Evolutionary conservation across 164 flowering plant genomes (phyloP), one percentile per base, ranked within the genome.

Genomic region (Magnolia officinalis): DNA sequence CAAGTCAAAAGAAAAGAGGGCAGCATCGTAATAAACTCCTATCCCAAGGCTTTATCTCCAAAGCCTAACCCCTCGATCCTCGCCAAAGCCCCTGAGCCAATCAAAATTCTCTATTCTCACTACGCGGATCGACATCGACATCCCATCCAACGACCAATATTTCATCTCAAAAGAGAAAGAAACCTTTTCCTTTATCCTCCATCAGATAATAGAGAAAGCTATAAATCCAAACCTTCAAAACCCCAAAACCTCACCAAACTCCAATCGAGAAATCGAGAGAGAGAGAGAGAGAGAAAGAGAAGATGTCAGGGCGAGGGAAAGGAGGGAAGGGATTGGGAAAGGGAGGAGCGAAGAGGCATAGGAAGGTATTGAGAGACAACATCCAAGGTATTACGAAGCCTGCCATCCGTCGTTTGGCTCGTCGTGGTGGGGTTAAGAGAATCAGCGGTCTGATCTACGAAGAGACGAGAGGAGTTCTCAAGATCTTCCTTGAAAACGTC

Each of bases 301-400:
- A 63, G 65, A 73, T 73, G 75, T 73, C 75, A 63, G 75, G 75
- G 29, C 63, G 75, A 73, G 75, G 75, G 2, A 73, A 73, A 31
- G 75, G 75, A 61, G 75, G 75, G 7, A 73, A 73, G 51, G 75
- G 75, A 9, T 37, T 73, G 68, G 75, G 75, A 73, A 73, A 73
- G 75, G 75, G 75, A 31, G 75, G 75, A 61, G 75, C 75, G 20
- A 73, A 73, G 75, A 73, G 75, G 68, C 75, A 73, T 49, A 37
- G 75, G 63, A 73, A 73, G 67, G 75, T 73, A 1, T 26, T 73
- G 68, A 61, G 75, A 18, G 75, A 73, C 9, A 73, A 73, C 68
- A 73, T 73, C 26, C 75, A 73, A 50, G 75, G 75, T 1, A 73
- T 73, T 67, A 73, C 75, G 11, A 73, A 73, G 68, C 75, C 75